Conservation (phyloP, 2,329 filamentous ascomycete species). For the Didymosphaeria variabile region DNA sequence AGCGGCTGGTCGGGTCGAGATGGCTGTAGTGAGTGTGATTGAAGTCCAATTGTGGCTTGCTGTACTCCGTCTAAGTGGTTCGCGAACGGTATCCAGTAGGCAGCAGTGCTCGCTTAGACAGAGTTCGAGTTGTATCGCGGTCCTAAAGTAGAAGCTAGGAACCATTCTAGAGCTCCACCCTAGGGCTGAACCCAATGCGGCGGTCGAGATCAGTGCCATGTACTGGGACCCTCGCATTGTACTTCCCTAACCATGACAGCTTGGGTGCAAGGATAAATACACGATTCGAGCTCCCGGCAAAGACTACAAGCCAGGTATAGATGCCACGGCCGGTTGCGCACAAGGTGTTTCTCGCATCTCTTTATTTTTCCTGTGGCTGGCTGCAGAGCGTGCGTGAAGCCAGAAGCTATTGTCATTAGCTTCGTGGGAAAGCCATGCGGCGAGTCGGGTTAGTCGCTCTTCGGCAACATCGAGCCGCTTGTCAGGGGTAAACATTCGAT, state of each 20-base stretch:
- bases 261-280: neutral
- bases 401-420: conserved; percentile 4
- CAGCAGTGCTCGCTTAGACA: conserved; percentile 6
- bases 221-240: neutral
- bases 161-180: neutral
- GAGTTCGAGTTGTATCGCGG: neutral
- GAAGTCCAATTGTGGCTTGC: neutral
- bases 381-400: neutral
- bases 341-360: neutral
- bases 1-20: neutral
- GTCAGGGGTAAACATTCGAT: conserved; percentile 2
- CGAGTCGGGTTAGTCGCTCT: neutral
- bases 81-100: neutral
- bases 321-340: neutral
- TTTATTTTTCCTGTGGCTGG: neutral
- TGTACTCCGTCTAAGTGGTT: neutral
- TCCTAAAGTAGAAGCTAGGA: neutral
- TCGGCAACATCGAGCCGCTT: neutral
- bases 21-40: neutral
- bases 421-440: neutral
- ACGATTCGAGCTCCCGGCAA: neutral
- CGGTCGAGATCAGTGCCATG: neutral
- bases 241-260: neutral
- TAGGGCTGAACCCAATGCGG: conserved; percentile 2
- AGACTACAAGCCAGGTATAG: neutral